Conservation (phyloP, 2,329 filamentous ascomycete genomes). For the Hymenoscyphus linearis region DNA sequence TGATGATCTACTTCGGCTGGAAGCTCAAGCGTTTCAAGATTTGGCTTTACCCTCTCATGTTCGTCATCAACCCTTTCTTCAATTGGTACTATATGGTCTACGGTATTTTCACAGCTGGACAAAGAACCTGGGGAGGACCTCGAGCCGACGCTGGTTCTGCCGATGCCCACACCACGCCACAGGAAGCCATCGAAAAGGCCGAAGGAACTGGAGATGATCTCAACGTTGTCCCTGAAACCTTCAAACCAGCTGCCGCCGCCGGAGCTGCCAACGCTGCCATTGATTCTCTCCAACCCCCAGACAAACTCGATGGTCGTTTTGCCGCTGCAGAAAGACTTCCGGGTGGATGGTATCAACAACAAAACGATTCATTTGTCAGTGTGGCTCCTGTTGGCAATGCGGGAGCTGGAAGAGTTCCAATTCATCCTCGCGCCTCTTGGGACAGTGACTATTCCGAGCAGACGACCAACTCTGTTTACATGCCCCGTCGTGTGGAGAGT, state of each 20-base stretch:
- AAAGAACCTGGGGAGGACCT: slow-evolving; percentile 92
- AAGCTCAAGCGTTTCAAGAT: slow-evolving; percentile 88
- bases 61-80: slow-evolving; percentile 90
- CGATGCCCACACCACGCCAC: slow-evolving; percentile 68
- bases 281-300: slow-evolving; percentile 66
- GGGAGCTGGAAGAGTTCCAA: slow-evolving; percentile 27
- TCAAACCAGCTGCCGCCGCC: slow-evolving; percentile 56
- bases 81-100: slow-evolving; percentile 98
- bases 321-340: slow-evolving; percentile 62
- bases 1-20: slow-evolving; percentile 94
- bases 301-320: slow-evolving; percentile 73
- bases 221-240: slow-evolving; percentile 83
- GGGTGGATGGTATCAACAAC: slow-evolving; percentile 64
- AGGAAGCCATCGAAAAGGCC: slow-evolving; percentile 79
- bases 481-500: slow-evolving; percentile 56
- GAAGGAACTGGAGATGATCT: slow-evolving; percentile 78
- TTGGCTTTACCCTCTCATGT: slow-evolving; percentile 94
- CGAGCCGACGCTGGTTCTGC: slow-evolving; percentile 82
- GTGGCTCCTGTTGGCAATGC: slow-evolving; percentile 38
- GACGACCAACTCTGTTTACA: slow-evolving; percentile 56
- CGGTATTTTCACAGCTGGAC: slow-evolving; percentile 88
- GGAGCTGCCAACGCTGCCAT: slow-evolving; percentile 42
- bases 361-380: slow-evolving; percentile 62
- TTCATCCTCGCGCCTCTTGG: slow-evolving; percentile 57
- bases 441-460: slow-evolving; percentile 59